Evolutionary conservation across 352 stramenopile species (phyloP).

Genomic region (Phytophthora fragariaefolia): DNA sequence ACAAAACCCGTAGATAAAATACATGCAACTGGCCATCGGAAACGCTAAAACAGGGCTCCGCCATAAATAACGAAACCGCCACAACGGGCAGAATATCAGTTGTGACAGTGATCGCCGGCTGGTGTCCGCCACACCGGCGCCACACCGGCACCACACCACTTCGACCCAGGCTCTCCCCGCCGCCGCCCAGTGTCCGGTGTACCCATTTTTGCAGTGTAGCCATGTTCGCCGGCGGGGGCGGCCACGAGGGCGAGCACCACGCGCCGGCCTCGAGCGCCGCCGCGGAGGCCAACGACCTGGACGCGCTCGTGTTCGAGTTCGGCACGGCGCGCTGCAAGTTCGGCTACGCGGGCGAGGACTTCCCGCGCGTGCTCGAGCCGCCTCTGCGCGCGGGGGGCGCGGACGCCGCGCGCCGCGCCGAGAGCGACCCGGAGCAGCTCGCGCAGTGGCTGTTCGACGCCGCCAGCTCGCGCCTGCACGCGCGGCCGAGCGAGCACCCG

Average conservation of each 20-base stretch:
- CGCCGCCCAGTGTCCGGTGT: too few relatives aligned
- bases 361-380: constrained; percentile 77
- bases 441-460: constrained; percentile 80
- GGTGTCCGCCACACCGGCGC: too few relatives aligned
- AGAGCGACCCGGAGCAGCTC: constrained; percentile 61
- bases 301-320: constrained; percentile 84
- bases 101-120: too few relatives aligned
- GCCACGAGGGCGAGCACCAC: constrained; percentile 43
- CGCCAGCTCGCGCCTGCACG: constrained; percentile 50
- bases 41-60: too few relatives aligned
- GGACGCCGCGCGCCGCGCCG: constrained; percentile 50
- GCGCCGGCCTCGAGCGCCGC: constrained; percentile 51
- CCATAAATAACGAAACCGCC: too few relatives aligned
- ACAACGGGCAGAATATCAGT: too few relatives aligned
- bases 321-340: constrained; percentile 79
- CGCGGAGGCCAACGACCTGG: constrained; percentile 75
- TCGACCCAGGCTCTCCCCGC: too few relatives aligned
- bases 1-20: too few relatives aligned
- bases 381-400: constrained; percentile 23
- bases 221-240: constrained; percentile 48
- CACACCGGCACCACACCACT: too few relatives aligned
- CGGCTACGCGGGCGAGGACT: constrained; percentile 90
- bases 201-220: not conserved
- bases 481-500: constrained; percentile 66
- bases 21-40: too few relatives aligned